Evolutionary conservation across 192 early-diverging fungal species (phyloP).

Genomic region (Dimargaris cristalligena): DNA sequence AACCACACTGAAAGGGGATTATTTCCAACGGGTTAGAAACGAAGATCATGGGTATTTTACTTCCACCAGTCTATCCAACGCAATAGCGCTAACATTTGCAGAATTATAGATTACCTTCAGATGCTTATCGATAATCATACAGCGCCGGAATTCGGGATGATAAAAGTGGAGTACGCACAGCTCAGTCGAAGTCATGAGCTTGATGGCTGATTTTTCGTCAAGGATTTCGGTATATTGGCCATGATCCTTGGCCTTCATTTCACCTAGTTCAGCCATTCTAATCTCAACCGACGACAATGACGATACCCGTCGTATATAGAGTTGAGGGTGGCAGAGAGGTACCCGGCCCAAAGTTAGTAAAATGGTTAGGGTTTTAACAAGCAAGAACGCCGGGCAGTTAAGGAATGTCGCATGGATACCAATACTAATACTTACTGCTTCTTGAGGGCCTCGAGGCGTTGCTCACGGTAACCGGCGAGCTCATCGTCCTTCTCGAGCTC

Average conservation of each 20-base stretch:
- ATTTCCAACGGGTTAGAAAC: conserved; percentile 1
- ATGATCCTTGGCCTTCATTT: conserved; percentile 42
- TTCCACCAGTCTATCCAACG: no score
- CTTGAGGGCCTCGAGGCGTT: conserved; percentile 69
- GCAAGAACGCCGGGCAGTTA: no score
- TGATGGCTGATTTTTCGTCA: conserved; percentile 72
- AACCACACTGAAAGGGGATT: no score
- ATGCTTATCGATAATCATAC: conserved; percentile 85
- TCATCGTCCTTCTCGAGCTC: conserved; percentile 74
- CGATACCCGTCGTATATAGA: not conserved
- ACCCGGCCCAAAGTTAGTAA: not conserved
- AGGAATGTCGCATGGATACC: no score
- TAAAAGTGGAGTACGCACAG: conserved; percentile 74
- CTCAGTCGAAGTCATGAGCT: conserved; percentile 51
- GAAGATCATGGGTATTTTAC: no score
- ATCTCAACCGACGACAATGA: not conserved
- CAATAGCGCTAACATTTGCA: no score
- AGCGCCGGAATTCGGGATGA: conserved; percentile 85
- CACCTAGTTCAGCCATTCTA: conserved; percentile 43
- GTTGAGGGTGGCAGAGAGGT: not conserved
- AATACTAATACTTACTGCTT: conserved; percentile 62
- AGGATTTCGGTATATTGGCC: conserved; percentile 60
- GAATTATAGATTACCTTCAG: conserved; percentile 30
- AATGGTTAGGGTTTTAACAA: no score
- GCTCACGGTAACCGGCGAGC: conserved; percentile 59